Conservation (phyloP, 306 rosid genomes). For the Castanea crenata region DNA sequence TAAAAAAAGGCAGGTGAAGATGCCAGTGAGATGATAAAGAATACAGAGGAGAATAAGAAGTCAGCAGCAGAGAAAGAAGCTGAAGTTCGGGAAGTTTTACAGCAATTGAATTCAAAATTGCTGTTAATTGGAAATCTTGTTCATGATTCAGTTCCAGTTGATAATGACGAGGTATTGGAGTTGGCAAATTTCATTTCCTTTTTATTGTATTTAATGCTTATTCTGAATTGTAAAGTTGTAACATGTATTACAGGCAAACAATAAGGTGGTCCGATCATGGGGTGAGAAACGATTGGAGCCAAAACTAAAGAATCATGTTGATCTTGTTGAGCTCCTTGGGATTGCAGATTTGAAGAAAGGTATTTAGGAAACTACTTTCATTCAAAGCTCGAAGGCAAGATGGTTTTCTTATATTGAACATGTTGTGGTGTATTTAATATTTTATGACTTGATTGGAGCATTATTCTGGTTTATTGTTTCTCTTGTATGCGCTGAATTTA, state of each 20-base stretch:
- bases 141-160: constrained; percentile 81
- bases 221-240: neutral
- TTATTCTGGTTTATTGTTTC: neutral
- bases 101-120: constrained; percentile 56
- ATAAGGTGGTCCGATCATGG: constrained; percentile 73
- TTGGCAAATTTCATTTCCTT: neutral
- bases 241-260: constrained; percentile 53
- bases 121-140: constrained; percentile 84
- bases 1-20: constrained; percentile 52
- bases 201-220: neutral
- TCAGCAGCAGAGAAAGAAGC: constrained; percentile 64
- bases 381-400: neutral
- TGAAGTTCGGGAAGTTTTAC: constrained; percentile 60
- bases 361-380: constrained; percentile 2
- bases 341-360: constrained; percentile 79
- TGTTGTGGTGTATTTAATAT: neutral
- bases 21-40: constrained; percentile 47
- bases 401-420: neutral
- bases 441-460: neutral
- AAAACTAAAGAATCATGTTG: constrained; percentile 84
- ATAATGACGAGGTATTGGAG: constrained; percentile 66
- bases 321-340: constrained; percentile 77
- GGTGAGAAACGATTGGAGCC: constrained; percentile 82
- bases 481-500: neutral
- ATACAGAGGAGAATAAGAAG: constrained; percentile 64